Conservation (phyloP, 2,329 filamentous ascomycete genomes). For the Exophiala oligosperma region DNA sequence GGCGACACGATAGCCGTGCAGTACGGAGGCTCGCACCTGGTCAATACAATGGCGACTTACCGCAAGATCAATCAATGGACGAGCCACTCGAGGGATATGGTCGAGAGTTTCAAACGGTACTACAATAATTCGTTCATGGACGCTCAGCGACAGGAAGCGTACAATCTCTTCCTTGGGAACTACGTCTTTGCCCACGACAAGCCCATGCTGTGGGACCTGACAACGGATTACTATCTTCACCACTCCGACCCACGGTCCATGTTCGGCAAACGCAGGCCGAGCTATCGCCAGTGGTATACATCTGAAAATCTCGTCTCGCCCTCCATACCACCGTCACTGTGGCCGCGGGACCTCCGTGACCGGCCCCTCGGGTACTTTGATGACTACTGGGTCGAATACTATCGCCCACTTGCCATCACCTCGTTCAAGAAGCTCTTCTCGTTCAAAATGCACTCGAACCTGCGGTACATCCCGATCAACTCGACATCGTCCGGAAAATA, state of each 20-base stretch:
- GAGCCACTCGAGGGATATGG: slow-evolving; percentile 95
- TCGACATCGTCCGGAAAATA: slow-evolving; percentile 71
- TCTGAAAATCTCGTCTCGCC: slow-evolving; percentile 68
- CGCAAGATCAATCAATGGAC: slow-evolving; percentile 99
- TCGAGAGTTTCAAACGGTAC: slow-evolving; percentile 97
- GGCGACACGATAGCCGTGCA: slow-evolving; percentile 97
- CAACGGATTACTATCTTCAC: slow-evolving; percentile 94
- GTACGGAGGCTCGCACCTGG: slow-evolving; percentile 93
- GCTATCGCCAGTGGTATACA: slow-evolving; percentile 90
- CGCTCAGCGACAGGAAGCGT: slow-evolving; percentile 95
- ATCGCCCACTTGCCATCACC: slow-evolving; percentile 81
- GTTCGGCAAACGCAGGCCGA: slow-evolving; percentile 60
- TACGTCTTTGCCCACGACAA: slow-evolving; percentile 86
- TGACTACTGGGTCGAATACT: slow-evolving; percentile 98
- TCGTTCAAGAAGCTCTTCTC: slow-evolving; percentile 91
- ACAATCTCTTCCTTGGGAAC: slow-evolving; percentile 95
- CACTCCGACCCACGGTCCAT: slow-evolving; percentile 79
- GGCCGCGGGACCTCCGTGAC: slow-evolving; percentile 37
- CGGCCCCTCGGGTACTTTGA: slow-evolving; percentile 67
- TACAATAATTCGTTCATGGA: slow-evolving; percentile 99
- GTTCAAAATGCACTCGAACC: slow-evolving; percentile 86
- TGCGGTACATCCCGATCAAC: slow-evolving; percentile 77
- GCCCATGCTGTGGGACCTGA: slow-evolving; percentile 94
- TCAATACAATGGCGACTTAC: slow-evolving; percentile 99
- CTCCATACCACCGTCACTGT: slow-evolving; percentile 52